Conservation (phyloP, 148 eudicot genomes). For the Polygonum maritimum region DNA sequence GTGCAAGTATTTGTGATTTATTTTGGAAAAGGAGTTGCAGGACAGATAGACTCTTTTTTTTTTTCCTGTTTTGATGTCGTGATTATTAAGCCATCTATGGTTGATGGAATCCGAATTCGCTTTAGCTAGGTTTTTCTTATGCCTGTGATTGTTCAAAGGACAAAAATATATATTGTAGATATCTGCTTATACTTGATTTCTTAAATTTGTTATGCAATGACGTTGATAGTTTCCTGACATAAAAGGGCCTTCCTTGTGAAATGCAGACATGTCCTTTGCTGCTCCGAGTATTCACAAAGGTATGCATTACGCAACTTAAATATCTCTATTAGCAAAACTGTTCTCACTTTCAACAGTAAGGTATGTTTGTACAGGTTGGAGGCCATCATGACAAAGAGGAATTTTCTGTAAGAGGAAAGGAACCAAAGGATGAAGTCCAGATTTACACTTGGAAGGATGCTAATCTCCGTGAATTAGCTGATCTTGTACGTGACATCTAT, state of each 20-base stretch:
- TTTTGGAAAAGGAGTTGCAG: background rate
- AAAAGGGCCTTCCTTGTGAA: background rate
- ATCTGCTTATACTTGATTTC: background rate
- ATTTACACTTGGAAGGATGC: slow-evolving; percentile 99
- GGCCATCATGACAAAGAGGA: slow-evolving; percentile 75
- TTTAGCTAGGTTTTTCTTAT: background rate
- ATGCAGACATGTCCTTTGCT: slow-evolving; percentile 40
- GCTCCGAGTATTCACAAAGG: slow-evolving; percentile 46
- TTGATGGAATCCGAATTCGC: background rate
- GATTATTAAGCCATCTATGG: background rate
- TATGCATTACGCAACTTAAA: slow-evolving; percentile 7
- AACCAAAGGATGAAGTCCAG: slow-evolving; percentile 97
- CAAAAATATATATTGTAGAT: background rate
- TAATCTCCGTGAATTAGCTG: slow-evolving; percentile 87
- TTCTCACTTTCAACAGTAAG: background rate
- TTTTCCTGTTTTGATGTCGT: background rate
- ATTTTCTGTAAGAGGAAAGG: slow-evolving; percentile 84
- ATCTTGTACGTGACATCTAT: slow-evolving; percentile 47
- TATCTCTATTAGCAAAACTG: background rate
- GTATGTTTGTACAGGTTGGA: slow-evolving; percentile 45
- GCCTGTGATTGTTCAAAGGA: background rate
- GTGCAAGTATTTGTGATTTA: background rate
- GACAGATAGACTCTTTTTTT: background rate
- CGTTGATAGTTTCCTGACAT: background rate
- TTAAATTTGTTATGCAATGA: background rate